A percentile compares a stretch with the other conserved stretches of the same genome.
phyloP scores from a whole-genome alignment of 306 rosid species.

The Heteromeles arbutifolia region DNA sequence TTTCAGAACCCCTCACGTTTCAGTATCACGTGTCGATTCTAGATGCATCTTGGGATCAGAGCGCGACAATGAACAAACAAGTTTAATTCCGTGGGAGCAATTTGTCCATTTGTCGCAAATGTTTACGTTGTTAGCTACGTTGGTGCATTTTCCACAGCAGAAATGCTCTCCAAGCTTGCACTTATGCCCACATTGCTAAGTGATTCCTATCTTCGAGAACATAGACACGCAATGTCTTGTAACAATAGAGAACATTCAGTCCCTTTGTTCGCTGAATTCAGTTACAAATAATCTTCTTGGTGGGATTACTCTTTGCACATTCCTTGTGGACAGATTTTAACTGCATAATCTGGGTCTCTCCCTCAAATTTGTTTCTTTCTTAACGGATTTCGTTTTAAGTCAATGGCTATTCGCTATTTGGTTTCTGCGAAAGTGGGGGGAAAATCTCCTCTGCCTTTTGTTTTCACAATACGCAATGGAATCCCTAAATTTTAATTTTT shows the following conservation, averaged over 20 bases:
- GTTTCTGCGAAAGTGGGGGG: no score
- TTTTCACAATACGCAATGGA: no score
- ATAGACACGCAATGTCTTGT: slow-evolving; percentile 53
- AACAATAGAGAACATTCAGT: not conserved
- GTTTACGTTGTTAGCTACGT: slow-evolving; percentile 10
- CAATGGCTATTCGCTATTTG: no score
- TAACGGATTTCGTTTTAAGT: no score
- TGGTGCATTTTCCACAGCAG: slow-evolving; percentile 39
- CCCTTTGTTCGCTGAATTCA: slow-evolving; percentile 18
- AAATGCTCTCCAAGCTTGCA: slow-evolving; percentile 44
- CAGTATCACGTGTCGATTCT: no score
- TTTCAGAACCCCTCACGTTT: no score
- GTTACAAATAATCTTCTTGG: slow-evolving; percentile 34
- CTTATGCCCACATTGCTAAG: slow-evolving; percentile 44
- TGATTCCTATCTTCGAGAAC: slow-evolving; percentile 54
- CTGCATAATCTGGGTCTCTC: no score
- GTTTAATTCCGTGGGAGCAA: no score
- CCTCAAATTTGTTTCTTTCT: no score
- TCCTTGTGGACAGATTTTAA: slow-evolving; percentile 14
- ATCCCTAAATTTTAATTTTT: no score
- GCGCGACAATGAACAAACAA: not conserved
- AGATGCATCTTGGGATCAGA: no score
- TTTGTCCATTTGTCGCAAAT: slow-evolving; percentile 26
- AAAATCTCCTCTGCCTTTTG: no score
- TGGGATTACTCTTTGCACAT: slow-evolving; percentile 27